These are phyloP conservation scores for Neurospora crassa DNA, from an alignment of 2,329 filamentous ascomycete genomes.

Conservation along the genomic window DNA sequence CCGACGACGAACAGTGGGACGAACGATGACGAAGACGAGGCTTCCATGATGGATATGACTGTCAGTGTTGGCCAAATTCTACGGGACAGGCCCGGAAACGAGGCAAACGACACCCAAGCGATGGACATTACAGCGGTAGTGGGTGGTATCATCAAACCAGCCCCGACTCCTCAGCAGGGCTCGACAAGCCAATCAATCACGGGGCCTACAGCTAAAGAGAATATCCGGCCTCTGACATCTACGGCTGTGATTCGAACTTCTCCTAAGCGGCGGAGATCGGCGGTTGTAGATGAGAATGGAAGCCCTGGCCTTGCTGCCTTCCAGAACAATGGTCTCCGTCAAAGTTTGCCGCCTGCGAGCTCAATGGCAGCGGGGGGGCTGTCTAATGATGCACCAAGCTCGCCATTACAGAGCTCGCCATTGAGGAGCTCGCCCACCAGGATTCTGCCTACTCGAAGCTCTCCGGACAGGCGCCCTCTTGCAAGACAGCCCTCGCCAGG, in stretches of 20 bases:
- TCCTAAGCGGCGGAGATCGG: conserved; percentile 22
- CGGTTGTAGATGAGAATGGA: conserved; percentile 31
- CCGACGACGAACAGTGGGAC: conserved; percentile 18
- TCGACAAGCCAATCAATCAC: conserved; percentile 45
- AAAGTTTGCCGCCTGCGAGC: conserved; percentile 37
- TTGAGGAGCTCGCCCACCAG: conserved; percentile 5
- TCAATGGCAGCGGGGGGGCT: conserved; percentile 12
- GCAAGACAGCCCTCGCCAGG: background rate
- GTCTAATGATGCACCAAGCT: conserved; percentile 5
- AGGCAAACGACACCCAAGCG: conserved; percentile 38
- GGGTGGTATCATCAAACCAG: conserved; percentile 48
- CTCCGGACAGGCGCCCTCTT: background rate
- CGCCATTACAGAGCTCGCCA: conserved; percentile 7
- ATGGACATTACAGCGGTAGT: conserved; percentile 62
- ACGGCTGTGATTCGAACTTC: conserved; percentile 29
- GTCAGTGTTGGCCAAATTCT: conserved; percentile 47
- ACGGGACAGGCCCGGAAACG: conserved; percentile 17
- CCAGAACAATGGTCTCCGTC: conserved; percentile 37
- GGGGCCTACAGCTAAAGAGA: conserved; percentile 47
- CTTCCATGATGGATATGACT: conserved; percentile 54
- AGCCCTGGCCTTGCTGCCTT: conserved; percentile 48
- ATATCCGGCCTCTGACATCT: conserved; percentile 31
- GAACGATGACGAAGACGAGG: conserved; percentile 25
- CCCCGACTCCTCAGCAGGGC: conserved; percentile 29
- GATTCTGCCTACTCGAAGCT: conserved; percentile 8